Conservation (phyloP, 805 yeast genomes). For the Maudiozyma turicensis region DNA sequence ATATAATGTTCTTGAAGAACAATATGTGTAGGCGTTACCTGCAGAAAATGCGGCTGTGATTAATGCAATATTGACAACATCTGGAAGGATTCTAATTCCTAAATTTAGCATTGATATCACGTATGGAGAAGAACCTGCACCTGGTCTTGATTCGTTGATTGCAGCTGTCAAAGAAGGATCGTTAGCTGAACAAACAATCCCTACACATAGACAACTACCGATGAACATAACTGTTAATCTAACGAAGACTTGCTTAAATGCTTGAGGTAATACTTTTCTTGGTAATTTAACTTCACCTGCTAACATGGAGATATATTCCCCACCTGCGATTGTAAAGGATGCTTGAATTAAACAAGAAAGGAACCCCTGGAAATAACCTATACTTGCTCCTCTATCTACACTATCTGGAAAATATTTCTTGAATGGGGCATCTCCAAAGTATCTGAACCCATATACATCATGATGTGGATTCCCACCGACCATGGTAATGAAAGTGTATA, state of each 20-base stretch:
- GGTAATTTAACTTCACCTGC: slow-evolving; percentile 77
- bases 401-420: slow-evolving; percentile 48
- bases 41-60: slow-evolving; percentile 72
- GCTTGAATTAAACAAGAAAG: slow-evolving; percentile 61
- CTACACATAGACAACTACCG: slow-evolving; percentile 70
- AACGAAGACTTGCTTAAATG: slow-evolving; percentile 64
- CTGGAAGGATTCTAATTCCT: slow-evolving; percentile 57
- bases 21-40: slow-evolving; percentile 71
- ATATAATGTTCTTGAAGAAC: slow-evolving; percentile 59
- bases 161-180: slow-evolving; percentile 54
- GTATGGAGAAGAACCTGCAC: slow-evolving; percentile 74
- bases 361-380: slow-evolving; percentile 65
- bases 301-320: slow-evolving; percentile 76
- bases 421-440: slow-evolving; percentile 48
- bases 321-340: slow-evolving; percentile 74
- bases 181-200: slow-evolving; percentile 62
- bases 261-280: slow-evolving; percentile 62
- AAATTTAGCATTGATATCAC: slow-evolving; percentile 73
- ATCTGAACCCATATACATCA: slow-evolving; percentile 51
- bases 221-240: slow-evolving; percentile 60
- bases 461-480: slow-evolving; percentile 76
- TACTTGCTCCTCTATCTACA: slow-evolving; percentile 8
- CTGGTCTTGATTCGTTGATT: slow-evolving; percentile 51
- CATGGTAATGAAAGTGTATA: slow-evolving; percentile 74
- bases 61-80: slow-evolving; percentile 69